Evolutionary conservation across 108 stramenopile genomes (phyloP), one percentile per base, ranked within the genome.

Genomic region (Nitzschia putrida): DNA sequence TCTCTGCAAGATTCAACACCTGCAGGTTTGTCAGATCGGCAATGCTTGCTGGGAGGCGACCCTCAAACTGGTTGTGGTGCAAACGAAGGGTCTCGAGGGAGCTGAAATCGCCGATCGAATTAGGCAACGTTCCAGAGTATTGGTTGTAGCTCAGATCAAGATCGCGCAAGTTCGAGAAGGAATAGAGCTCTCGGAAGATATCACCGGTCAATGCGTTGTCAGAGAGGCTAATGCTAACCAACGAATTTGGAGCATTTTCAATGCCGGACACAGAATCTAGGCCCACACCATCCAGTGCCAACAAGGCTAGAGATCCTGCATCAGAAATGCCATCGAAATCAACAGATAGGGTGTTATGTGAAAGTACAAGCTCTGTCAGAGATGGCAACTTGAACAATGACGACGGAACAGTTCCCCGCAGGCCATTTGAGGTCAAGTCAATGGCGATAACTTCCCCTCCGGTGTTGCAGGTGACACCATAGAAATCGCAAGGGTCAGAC

Each of bases 341-440:
- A 55, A 61, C 5, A 66, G 78, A 49, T 24, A 88, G 53, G 9
- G 61, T 49, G 57, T 85, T 88, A 12, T 71, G 53, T 49, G 65
- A 75, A 8, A 87, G 61, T 16, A 57, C 54, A 12, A 87, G 51
- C 44, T 68, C 66, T 11, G 37, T 42, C 20, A 87, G 59, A 37
- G 64, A 56, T 0, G 66, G 47, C n/a, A 87, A 44, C 41, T 78
- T 45, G 63, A 72, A 85, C 23, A 81, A 65, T 16, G 72, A 74
- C 7, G 41, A 14, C 9, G 80, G 80, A 24, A 89, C 71, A 39
- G 71, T 79, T 7, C 93, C 93, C 21, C 56, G 54, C 25, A 94
- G 68, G 51, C 84, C 72, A 66, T 88, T 89, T 13, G 85, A 80
- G 21, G 72, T 25, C 0, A 91, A 72, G 47, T 87, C 60, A 29